phyloP scores from a whole-genome alignment of 2,329 filamentous ascomycete genomes.

The Stagonosporopsis rhizophila region DNA sequence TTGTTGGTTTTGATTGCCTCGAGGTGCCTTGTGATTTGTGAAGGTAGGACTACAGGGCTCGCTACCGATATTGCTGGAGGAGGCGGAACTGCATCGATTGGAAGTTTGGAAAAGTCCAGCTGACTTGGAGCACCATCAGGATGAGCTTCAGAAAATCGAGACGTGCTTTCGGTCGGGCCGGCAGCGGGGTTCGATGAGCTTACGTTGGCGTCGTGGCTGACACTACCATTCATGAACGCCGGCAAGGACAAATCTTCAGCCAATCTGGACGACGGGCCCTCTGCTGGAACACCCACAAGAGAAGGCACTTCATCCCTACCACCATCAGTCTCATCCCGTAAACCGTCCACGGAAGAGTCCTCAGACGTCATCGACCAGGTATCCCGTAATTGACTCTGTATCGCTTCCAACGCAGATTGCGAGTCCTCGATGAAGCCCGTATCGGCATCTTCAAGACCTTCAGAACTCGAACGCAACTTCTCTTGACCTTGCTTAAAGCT shows the following conservation, averaged over 20 bases:
- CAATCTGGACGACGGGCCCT: neutral
- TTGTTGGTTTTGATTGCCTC: conserved; percentile 38
- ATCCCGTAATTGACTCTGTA: conserved; percentile 53
- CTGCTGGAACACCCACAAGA: too few species aligned
- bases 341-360: conserved; percentile 32
- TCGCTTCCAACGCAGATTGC: conserved; percentile 49
- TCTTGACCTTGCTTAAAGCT: conserved; percentile 4
- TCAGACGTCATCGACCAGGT: conserved; percentile 28
- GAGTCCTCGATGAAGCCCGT: conserved; percentile 52
- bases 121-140: neutral
- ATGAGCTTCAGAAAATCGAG: neutral
- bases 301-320: neutral
- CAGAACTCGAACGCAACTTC: neutral
- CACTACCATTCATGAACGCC: neutral
- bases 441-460: conserved; percentile 15
- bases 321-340: neutral
- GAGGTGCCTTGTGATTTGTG: conserved; percentile 39
- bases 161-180: neutral
- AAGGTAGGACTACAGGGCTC: conserved; percentile 30
- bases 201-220: neutral
- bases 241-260: neutral
- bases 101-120: conserved; percentile 27
- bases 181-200: neutral
- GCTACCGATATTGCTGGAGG: conserved; percentile 29
- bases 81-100: conserved; percentile 36